Percentiles rank a stretch among this genome's conserved stretches.
Evolutionary conservation across 345 rosid species (phyloP).

Genomic region (Syzygium oleosum): DNA sequence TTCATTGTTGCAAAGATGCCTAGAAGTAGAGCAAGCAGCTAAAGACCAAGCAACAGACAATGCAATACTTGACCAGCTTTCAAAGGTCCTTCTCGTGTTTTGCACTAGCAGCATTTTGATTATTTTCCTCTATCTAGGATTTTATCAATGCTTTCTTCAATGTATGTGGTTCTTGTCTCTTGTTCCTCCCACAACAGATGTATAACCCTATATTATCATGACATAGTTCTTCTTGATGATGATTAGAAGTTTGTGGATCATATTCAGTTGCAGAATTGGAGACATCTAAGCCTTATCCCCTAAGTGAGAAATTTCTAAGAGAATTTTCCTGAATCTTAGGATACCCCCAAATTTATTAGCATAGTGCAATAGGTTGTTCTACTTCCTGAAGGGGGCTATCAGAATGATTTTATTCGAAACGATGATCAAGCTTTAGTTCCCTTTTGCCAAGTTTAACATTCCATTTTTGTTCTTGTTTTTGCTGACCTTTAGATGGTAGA

Average conservation of each 20-base stretch:
- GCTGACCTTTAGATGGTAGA: slow-evolving; percentile 65
- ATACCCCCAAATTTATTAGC: not conserved
- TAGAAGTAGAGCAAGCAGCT: slow-evolving; percentile 66
- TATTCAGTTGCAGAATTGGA: not conserved
- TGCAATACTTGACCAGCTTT: slow-evolving; percentile 80
- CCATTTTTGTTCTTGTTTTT: not conserved
- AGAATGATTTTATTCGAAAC: not conserved
- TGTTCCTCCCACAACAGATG: not conserved
- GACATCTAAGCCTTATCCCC: not conserved
- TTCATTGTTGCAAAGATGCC: slow-evolving; percentile 54
- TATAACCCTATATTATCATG: not conserved
- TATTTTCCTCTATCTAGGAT: not conserved
- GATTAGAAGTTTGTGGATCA: not conserved
- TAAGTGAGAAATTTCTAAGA: not conserved
- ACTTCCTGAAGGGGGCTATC: not conserved
- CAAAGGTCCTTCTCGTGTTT: slow-evolving; percentile 40
- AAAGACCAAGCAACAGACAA: slow-evolving; percentile 93
- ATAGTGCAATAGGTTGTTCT: not conserved
- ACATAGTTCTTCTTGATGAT: not conserved
- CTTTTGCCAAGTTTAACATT: not conserved
- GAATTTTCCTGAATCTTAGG: not conserved
- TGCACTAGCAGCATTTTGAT: slow-evolving; percentile 2
- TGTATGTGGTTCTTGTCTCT: not conserved
- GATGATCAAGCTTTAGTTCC: not conserved
- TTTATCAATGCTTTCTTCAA: not conserved